phyloP scores from a whole-genome alignment of 768 basidiomycete genomes.

The Rhodotorula babjevae region DNA sequence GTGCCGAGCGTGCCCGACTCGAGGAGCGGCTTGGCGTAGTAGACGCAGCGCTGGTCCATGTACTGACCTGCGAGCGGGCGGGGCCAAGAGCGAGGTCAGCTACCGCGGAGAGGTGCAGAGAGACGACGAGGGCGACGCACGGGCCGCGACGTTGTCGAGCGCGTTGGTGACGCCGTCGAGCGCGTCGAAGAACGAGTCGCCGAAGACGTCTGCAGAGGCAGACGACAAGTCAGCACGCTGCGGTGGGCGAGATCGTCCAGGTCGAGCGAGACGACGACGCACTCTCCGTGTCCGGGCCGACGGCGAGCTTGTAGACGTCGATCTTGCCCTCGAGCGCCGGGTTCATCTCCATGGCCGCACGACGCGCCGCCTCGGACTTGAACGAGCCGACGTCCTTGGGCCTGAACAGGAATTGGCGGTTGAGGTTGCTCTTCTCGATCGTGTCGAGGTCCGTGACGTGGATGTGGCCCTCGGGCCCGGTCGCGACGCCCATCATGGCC shows the following conservation, averaged over 20 bases:
- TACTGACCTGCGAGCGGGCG: slow-evolving; percentile 58
- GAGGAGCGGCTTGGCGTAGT: slow-evolving; percentile 89
- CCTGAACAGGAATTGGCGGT: slow-evolving; percentile 96
- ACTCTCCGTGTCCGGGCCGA: slow-evolving; percentile 91
- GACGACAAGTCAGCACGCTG: neutral
- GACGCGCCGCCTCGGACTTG: slow-evolving; percentile 89
- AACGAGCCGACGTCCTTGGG: slow-evolving; percentile 93
- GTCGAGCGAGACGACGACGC: slow-evolving; percentile 45
- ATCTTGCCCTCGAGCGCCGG: slow-evolving; percentile 82
- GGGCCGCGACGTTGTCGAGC: slow-evolving; percentile 91
- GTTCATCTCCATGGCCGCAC: slow-evolving; percentile 93
- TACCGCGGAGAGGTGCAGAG: neutral
- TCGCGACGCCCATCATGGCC: slow-evolving; percentile 95
- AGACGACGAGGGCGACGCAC: slow-evolving; percentile 53
- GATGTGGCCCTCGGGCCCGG: slow-evolving; percentile 70
- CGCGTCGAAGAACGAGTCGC: slow-evolving; percentile 75
- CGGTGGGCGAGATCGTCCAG: too few species aligned
- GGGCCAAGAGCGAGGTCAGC: slow-evolving; percentile 15
- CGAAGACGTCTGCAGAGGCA: slow-evolving; percentile 66
- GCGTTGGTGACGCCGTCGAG: slow-evolving; percentile 97
- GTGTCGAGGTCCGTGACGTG: slow-evolving; percentile 96
- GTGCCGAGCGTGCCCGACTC: slow-evolving; percentile 98
- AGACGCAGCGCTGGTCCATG: slow-evolving; percentile 97
- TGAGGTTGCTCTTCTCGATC: slow-evolving; percentile 98
- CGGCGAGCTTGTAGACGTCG: slow-evolving; percentile 80